Evolutionary conservation across 345 rosid genomes (phyloP).

Genomic region (Bretschneidera sinensis): DNA sequence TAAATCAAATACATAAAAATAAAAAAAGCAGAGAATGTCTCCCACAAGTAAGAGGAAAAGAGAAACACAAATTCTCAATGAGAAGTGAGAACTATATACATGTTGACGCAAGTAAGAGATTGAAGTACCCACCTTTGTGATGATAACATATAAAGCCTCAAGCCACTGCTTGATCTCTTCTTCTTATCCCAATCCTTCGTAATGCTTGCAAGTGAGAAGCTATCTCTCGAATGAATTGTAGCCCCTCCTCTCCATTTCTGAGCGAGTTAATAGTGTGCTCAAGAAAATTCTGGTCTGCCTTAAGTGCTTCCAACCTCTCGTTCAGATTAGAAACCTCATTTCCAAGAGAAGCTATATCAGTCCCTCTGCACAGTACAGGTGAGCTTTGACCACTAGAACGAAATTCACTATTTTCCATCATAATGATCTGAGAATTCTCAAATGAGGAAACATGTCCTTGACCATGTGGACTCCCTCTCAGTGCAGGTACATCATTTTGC

Average conservation of each 20-base stretch:
- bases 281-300: conserved; percentile 40
- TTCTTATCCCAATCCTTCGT: conserved; percentile 27
- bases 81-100: too few relatives aligned
- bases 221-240: conserved; percentile 41
- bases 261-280: conserved; percentile 47
- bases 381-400: neutral
- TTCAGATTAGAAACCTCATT: conserved; percentile 33
- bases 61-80: too few relatives aligned
- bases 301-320: conserved; percentile 45
- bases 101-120: too few relatives aligned
- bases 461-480: conserved; percentile 9
- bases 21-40: too few relatives aligned
- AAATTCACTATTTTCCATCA: conserved; percentile 7
- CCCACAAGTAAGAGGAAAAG: too few relatives aligned
- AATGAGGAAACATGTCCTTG: conserved; percentile 14
- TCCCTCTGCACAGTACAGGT: neutral
- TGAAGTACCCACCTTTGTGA: conserved; percentile 28
- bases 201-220: conserved; percentile 42
- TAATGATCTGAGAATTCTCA: too few relatives aligned
- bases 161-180: conserved; percentile 23
- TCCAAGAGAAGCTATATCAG: conserved; percentile 15
- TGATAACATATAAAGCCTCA: too few relatives aligned
- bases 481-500: conserved; percentile 21
- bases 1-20: too few relatives aligned
- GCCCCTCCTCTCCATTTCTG: conserved; percentile 36